Evolutionary conservation across 176 grass and related monocot genomes (phyloP).

Genomic region (Paspalum vaginatum): DNA sequence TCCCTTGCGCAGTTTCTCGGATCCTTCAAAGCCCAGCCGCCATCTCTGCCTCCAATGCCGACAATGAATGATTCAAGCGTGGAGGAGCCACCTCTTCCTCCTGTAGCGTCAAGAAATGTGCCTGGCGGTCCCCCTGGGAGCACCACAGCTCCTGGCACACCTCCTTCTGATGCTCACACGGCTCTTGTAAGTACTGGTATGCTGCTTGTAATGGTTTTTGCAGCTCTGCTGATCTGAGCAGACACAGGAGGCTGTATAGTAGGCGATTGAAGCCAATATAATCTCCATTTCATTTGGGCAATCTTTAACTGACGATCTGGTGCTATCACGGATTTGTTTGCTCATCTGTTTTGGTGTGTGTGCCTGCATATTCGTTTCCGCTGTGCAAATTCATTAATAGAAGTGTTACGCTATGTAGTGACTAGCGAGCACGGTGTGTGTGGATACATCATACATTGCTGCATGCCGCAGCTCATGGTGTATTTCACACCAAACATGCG

Average conservation of each 20-base stretch:
- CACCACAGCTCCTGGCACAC: neutral
- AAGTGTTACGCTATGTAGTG: neutral
- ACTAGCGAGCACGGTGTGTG: neutral
- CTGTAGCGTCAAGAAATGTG: slow-evolving; percentile 18
- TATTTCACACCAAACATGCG: neutral
- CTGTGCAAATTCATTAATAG: neutral
- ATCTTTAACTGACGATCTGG: neutral
- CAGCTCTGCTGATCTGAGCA: slow-evolving; percentile 40
- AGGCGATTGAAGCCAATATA: neutral
- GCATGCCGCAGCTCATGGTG: neutral
- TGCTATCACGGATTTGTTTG: neutral
- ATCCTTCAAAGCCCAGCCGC: neutral
- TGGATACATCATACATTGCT: neutral
- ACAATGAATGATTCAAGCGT: slow-evolving; percentile 38
- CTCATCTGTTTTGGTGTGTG: neutral
- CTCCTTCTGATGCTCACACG: slow-evolving; percentile 36
- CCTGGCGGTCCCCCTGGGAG: neutral
- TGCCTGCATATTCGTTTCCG: neutral
- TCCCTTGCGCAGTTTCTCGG: slow-evolving; percentile 18
- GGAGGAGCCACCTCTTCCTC: slow-evolving; percentile 52
- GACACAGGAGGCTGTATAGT: neutral
- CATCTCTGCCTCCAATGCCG: slow-evolving; percentile 52
- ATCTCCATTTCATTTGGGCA: neutral
- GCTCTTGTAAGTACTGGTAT: neutral
- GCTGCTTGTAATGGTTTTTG: slow-evolving; percentile 33